Percentiles rank a stretch among this genome's conserved stretches.
Evolutionary conservation across 495 filamentous ascomycete species (phyloP).

Genomic region (Aspergillus affinis): DNA sequence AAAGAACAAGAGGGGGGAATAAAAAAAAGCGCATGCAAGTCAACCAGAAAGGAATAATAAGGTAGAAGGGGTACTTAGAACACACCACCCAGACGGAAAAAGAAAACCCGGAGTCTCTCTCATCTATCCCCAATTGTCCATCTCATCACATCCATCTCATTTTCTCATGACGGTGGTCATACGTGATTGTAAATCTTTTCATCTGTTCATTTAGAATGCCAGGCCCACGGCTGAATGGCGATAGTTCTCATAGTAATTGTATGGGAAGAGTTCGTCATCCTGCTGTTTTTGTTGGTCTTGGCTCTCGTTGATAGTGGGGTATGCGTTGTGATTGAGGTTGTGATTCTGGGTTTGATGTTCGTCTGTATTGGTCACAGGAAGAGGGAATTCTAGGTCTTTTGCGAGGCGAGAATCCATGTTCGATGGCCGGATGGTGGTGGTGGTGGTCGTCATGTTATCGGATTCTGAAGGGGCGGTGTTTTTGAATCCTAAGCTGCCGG

Average conservation of each 20-base stretch:
- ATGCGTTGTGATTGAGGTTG: slow-evolving; percentile 3
- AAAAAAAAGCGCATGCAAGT: background rate
- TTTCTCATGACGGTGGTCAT: background rate
- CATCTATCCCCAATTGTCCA: background rate
- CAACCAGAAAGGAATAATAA: background rate
- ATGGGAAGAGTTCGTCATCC: slow-evolving; percentile 10
- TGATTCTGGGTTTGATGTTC: background rate
- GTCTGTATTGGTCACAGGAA: slow-evolving; percentile 5
- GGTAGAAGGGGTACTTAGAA: background rate
- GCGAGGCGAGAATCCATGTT: slow-evolving; percentile 24
- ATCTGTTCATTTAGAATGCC: slow-evolving; percentile 30
- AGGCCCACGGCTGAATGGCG: slow-evolving; percentile 34
- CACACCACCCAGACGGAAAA: background rate
- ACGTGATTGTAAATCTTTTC: background rate
- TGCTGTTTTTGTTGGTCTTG: slow-evolving; percentile 18
- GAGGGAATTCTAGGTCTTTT: slow-evolving; percentile 28
- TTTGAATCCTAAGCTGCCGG: slow-evolving; percentile 16
- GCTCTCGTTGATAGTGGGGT: slow-evolving; percentile 33
- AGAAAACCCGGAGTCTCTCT: background rate
- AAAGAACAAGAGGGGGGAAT: background rate
- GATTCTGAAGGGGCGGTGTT: slow-evolving; percentile 20
- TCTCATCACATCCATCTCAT: background rate
- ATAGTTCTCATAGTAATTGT: slow-evolving; percentile 26
- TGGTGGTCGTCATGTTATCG: slow-evolving; percentile 26
- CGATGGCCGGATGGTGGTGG: slow-evolving; percentile 25